Base-by-base conservation (phyloP, 805 yeast species). In the Yamadazyma paraphyllophila region DNA sequence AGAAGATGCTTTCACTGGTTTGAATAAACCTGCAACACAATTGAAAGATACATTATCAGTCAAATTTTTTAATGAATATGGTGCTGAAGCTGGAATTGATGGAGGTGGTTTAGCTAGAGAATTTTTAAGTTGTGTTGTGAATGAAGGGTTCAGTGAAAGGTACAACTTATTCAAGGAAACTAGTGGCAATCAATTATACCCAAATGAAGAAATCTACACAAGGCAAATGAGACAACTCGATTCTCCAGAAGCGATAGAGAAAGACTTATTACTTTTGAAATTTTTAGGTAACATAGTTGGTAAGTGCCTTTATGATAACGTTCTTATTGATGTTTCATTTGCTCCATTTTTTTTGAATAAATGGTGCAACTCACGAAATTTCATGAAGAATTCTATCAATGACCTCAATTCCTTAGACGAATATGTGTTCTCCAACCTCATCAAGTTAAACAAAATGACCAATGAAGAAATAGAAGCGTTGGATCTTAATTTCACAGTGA, bases 101-200 rank as follows among this genome's bases (percentile, higher is more conserved):
- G 99, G 99, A 7, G 99, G 98, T 10, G 99, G 99, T 1, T 71
- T 92, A 17, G 91, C 97, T 0, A 91, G 92, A 61, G 99, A 92
- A 57, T 82, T 94, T 51, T 66, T 92, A 45, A 89, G 92, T 2
- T 72, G 84, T 41, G 82, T 89, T 0, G 79, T 84, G 2, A 69
- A 67, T 3, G 88, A 85, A 51, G 91, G 87, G 0, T 88, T 92
- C 55, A 66, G 42, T 2, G 43, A 50, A 10, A 59, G 57, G 16
- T 47, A 56, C 14, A 48, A 55, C 25, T 62, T 75, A 33, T 74
- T 77, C 59, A 69, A 68, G 47, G 71, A 67, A 39, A 73, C 79
- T 0, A 48, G 53, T 0, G 67, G 77, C 35, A 79, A 87, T 58
- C 83, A 83, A 47, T 56, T 92, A 11, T 88, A 85, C 58, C 97